Evolutionary conservation across 1,284 basidiomycete species (phyloP), one percentile per base, ranked within the genome.

Genomic region (Ganoderma multipileum): DNA sequence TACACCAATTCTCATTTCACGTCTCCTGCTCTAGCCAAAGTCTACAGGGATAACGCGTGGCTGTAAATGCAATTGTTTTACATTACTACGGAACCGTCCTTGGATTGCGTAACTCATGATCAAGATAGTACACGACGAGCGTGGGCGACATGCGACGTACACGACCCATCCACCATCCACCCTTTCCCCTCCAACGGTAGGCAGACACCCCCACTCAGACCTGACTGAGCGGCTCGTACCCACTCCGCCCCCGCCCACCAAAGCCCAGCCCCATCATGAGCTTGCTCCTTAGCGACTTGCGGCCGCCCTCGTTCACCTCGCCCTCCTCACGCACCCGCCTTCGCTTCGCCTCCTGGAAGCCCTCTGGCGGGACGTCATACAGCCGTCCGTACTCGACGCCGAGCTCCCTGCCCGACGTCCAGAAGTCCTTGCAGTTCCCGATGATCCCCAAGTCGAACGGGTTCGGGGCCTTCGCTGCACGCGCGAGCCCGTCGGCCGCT

Each of bases 371-470:
- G 8, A 99, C 87, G 77, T 98, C 97, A 80, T 97, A 98, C 77
- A 99, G 78, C 71, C 87, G 84, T 58, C 92, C 91, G 81, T 99
- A 99, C 79, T 97, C 92, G 33, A 99, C 91, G 1, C 94, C 95
- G 6, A 98, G 82, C 80, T 95, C 92, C 68, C 86, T 84, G 26
- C 96, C 95, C 63, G 87, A 88, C 58, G 91, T 90, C 97, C 97
- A 99, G 79, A 99, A 99, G 81, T 99, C 97, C 72, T 87, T 89
- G 81, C 98, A 99, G 80, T 99, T 99, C 74, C 87, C 85, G 18
- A 91, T 78, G 16, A 94, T 62, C 2, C 97, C 97, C 30, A 94
- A 77, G 81, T 98, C 95, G 81, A 99, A 99, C 50, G 98, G 98
- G 81, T 99, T 99, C 63, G 86, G 85, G 26, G 91, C 92, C 71